Conservation (phyloP, 495 filamentous ascomycete species). For the Staphylotrichum tortipilum region DNA sequence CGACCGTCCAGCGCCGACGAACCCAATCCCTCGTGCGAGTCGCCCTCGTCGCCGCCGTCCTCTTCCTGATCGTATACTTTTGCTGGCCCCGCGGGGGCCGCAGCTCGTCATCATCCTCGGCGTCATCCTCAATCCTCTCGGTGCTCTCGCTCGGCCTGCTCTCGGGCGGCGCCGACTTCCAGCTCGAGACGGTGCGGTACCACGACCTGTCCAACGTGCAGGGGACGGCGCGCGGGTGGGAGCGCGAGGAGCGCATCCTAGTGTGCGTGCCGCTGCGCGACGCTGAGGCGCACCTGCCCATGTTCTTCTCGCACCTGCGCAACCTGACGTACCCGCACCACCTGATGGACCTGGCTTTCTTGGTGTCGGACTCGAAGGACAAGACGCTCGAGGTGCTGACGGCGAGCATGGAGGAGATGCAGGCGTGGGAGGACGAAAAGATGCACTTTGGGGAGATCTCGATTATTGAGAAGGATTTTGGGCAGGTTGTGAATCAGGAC, state of each 20-base stretch:
- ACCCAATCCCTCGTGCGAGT: conserved; percentile 65
- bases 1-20: conserved; percentile 65
- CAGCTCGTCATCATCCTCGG: too few species aligned
- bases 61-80: conserved; percentile 52
- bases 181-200: conserved; percentile 89
- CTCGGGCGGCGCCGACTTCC: conserved; percentile 51
- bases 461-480: conserved; percentile 98
- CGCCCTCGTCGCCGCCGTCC: conserved; percentile 37
- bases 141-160: conserved; percentile 66
- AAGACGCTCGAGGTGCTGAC: conserved; percentile 69
- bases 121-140: conserved; percentile 57
- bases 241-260: conserved; percentile 86
- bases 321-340: conserved; percentile 98
- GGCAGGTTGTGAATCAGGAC: conserved; percentile 95
- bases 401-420: conserved; percentile 67
- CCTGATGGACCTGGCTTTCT: conserved; percentile 89
- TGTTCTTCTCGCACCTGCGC: conserved; percentile 95
- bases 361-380: conserved; percentile 97
- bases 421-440: conserved; percentile 64
- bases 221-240: conserved; percentile 86
- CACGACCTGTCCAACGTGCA: conserved; percentile 90
- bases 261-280: conserved; percentile 93
- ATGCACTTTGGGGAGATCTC: conserved; percentile 93
- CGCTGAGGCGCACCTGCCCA: conserved; percentile 83
- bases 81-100: conserved; percentile 42